These are phyloP conservation scores for Tephrocybe sp. DNA, from an alignment of 768 basidiomycete genomes.

Conservation along the genomic window DNA sequence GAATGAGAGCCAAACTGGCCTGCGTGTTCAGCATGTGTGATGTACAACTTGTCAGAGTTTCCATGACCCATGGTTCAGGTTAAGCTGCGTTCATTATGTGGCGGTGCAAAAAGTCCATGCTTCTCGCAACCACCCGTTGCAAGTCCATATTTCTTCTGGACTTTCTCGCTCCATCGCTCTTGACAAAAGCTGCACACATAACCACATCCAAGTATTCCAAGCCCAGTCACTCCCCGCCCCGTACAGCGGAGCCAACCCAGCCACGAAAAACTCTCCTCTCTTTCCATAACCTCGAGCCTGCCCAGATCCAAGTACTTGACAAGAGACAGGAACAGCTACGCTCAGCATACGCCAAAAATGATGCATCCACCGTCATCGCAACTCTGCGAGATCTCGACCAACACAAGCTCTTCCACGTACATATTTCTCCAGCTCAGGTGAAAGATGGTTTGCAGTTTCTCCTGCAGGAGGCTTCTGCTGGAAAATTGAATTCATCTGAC, in stretches of 20 bases:
- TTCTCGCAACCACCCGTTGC: slow-evolving; percentile 19
- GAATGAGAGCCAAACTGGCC: slow-evolving; percentile 83
- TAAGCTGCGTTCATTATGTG: not conserved
- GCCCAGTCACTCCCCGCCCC: slow-evolving; percentile 4
- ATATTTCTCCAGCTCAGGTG: slow-evolving; percentile 44
- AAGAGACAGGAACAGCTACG: slow-evolving; percentile 37
- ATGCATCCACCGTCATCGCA: slow-evolving; percentile 27
- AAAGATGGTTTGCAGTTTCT: slow-evolving; percentile 38
- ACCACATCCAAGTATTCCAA: not conserved
- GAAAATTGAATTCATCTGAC: slow-evolving; percentile 26
- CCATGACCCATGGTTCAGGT: slow-evolving; percentile 72
- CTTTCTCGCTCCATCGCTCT: slow-evolving; percentile 41
- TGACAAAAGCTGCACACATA: slow-evolving; percentile 17
- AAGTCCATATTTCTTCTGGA: slow-evolving; percentile 35
- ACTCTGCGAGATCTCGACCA: slow-evolving; percentile 46
- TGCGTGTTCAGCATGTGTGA: slow-evolving; percentile 86
- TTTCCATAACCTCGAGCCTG: slow-evolving; percentile 13
- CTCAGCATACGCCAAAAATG: slow-evolving; percentile 32
- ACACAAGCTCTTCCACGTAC: slow-evolving; percentile 42
- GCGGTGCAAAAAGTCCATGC: slow-evolving; percentile 10
- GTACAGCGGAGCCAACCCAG: slow-evolving; percentile 15
- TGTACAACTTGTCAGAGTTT: slow-evolving; percentile 84
- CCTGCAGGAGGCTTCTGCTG: slow-evolving; percentile 22
- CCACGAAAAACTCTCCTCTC: slow-evolving; percentile 12
- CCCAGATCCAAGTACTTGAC: slow-evolving; percentile 25